phyloP scores from a whole-genome alignment of 2,329 filamentous ascomycete genomes.

The Arthrobotrys sphaeroides region DNA sequence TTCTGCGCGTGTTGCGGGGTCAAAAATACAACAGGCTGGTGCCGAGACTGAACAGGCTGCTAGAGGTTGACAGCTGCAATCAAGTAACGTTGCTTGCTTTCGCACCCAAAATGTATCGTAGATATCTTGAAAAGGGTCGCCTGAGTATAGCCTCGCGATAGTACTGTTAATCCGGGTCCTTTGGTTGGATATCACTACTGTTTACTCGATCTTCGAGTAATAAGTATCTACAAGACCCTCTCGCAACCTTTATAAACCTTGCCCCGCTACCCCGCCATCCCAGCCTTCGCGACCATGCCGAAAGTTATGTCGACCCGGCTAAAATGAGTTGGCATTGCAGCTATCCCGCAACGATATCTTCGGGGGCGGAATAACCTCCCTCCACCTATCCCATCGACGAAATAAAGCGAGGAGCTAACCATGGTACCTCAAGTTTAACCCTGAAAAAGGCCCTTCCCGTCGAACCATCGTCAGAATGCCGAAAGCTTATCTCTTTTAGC shows the following conservation, averaged over 20 bases:
- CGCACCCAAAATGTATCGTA: too few relatives aligned
- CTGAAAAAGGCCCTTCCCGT: constrained; percentile 5
- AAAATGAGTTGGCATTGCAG: constrained; percentile 44
- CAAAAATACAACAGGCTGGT: constrained; percentile 44
- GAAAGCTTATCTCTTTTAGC: constrained; percentile 3
- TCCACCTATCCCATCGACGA: constrained; percentile 35
- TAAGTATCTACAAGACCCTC: too few relatives aligned
- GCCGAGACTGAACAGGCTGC: too few relatives aligned
- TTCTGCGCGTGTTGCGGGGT: constrained; percentile 23
- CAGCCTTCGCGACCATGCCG: constrained; percentile 36
- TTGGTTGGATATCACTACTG: too few relatives aligned
- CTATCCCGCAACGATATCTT: constrained; percentile 9
- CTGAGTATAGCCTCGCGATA: too few relatives aligned
- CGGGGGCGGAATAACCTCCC: constrained; percentile 35
- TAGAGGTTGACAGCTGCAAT: too few relatives aligned
- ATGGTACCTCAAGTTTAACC: constrained; percentile 7
- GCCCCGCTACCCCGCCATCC: constrained; percentile 11
- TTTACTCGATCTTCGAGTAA: too few relatives aligned
- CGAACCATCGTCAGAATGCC: constrained; percentile 4
- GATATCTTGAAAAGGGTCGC: too few relatives aligned
- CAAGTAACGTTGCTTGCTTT: too few relatives aligned
- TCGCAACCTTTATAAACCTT: neutral
- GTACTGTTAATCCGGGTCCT: too few relatives aligned
- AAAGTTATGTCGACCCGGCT: constrained; percentile 22
- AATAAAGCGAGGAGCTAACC: neutral